Evolutionary conservation across 1,139 yeast species (phyloP).

Genomic region (Taiozyma sp.): DNA sequence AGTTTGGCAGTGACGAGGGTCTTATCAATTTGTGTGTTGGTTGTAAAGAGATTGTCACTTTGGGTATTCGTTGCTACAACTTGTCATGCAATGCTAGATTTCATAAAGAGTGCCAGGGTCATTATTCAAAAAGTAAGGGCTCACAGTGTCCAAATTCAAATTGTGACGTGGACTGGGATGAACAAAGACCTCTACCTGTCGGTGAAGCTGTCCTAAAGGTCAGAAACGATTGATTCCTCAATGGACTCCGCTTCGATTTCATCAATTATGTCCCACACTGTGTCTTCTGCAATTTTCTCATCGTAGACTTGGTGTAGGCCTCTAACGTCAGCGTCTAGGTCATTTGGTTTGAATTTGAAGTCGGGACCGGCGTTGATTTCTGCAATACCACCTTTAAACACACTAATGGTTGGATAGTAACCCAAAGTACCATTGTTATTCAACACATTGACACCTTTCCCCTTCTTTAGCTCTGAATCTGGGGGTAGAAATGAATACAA

Average conservation of each 20-base stretch:
- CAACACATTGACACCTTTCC: constrained; percentile 37
- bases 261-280: constrained; percentile 78
- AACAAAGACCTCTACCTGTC: constrained; percentile 3
- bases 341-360: constrained; percentile 41
- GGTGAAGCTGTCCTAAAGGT: constrained; percentile 7
- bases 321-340: constrained; percentile 30
- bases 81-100: constrained; percentile 34
- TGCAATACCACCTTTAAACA: constrained; percentile 76
- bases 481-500: constrained; percentile 80
- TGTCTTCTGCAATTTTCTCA: constrained; percentile 73
- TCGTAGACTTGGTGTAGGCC: constrained; percentile 59
- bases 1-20: constrained; percentile 31
- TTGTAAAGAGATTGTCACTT: constrained; percentile 52
- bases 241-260: constrained; percentile 64
- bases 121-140: constrained; percentile 30
- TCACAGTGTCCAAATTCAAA: constrained; percentile 25
- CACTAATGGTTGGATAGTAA: constrained; percentile 86
- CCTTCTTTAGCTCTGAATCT: constrained; percentile 42
- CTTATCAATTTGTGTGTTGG: constrained; percentile 42
- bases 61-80: constrained; percentile 40
- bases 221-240: constrained; percentile 11
- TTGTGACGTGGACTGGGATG: constrained; percentile 17
- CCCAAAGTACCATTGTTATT: constrained; percentile 79
- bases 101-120: constrained; percentile 42
- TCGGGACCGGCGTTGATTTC: constrained; percentile 64